These are phyloP conservation scores for Aspergillus piperis DNA, from an alignment of 2,329 filamentous ascomycete species.

Conservation along the genomic window DNA sequence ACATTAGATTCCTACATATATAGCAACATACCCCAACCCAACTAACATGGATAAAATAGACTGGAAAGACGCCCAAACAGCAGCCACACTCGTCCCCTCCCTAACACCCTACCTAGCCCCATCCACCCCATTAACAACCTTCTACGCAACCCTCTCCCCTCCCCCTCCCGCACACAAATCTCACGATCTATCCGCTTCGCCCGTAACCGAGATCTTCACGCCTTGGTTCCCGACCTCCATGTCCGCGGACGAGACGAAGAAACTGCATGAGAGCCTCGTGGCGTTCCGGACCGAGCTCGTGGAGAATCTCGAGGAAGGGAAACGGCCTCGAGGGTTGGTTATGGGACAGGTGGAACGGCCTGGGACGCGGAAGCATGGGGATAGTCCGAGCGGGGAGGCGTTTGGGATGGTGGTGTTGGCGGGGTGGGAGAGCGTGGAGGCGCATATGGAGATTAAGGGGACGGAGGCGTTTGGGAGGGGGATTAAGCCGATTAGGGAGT, in stretches of 20 bases:
- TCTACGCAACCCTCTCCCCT: slow-evolving; percentile 37
- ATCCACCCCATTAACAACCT: slow-evolving; percentile 26
- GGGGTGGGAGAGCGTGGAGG: slow-evolving; percentile 56
- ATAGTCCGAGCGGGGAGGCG: slow-evolving; percentile 45
- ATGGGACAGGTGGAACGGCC: slow-evolving; percentile 43
- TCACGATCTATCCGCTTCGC: slow-evolving; percentile 37
- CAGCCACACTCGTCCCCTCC: slow-evolving; percentile 12
- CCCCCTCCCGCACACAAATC: slow-evolving; percentile 21
- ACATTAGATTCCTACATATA: background rate
- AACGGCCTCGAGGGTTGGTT: slow-evolving; percentile 33
- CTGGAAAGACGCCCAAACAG: slow-evolving; percentile 35
- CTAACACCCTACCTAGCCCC: slow-evolving; percentile 12
- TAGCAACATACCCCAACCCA: no score
- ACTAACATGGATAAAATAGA: slow-evolving; percentile 20
- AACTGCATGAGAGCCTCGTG: slow-evolving; percentile 36
- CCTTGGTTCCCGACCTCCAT: slow-evolving; percentile 46
- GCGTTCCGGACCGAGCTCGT: slow-evolving; percentile 41
- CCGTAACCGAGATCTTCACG: slow-evolving; percentile 53
- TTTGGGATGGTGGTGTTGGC: slow-evolving; percentile 47
- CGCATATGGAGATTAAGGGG: slow-evolving; percentile 51
- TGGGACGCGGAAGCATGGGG: slow-evolving; percentile 31
- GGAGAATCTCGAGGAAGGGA: slow-evolving; percentile 30
- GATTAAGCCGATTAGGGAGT: slow-evolving; percentile 46
- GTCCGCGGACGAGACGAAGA: slow-evolving; percentile 27
- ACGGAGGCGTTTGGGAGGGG: slow-evolving; percentile 48